Conservation (phyloP, 345 rosid species). For the Sapria himalayana region DNA sequence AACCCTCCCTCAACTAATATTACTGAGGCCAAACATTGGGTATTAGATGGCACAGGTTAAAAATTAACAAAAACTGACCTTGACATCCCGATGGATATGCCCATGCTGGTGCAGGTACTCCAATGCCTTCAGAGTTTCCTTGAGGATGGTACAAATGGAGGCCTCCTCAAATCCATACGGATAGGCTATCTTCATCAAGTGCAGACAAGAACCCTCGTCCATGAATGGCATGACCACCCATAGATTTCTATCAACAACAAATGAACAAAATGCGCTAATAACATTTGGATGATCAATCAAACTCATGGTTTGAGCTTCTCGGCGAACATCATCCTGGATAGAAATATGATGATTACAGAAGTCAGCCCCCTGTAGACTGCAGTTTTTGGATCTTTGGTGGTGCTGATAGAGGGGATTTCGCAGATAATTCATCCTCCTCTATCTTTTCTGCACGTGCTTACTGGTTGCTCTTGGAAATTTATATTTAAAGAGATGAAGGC, state of each 20-base stretch:
- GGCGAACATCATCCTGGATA: slow-evolving; percentile 72
- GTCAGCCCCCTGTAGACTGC: too few species aligned
- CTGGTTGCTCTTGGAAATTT: too few species aligned
- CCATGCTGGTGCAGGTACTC: slow-evolving; percentile 94
- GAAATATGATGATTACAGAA: slow-evolving; percentile 1
- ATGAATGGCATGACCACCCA: slow-evolving; percentile 99
- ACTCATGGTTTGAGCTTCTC: slow-evolving; percentile 95
- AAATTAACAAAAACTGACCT: too few species aligned
- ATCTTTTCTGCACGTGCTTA: too few species aligned
- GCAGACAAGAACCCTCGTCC: slow-evolving; percentile 97
- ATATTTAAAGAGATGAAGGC: too few species aligned
- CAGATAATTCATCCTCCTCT: too few species aligned
- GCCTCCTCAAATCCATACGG: slow-evolving; percentile 86
- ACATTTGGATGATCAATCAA: slow-evolving; percentile 94
- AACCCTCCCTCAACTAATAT: too few species aligned
- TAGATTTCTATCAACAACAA: slow-evolving; percentile 63
- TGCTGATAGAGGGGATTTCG: too few species aligned
- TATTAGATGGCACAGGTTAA: too few species aligned
- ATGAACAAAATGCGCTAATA: slow-evolving; percentile 70
- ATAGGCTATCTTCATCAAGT: slow-evolving; percentile 87
- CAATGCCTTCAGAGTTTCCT: slow-evolving; percentile 94
- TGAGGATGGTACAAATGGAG: slow-evolving; percentile 69
- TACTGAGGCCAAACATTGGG: too few species aligned
- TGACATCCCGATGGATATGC: slow-evolving; percentile 94
- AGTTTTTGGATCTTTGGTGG: too few species aligned